Percentiles rank a stretch among this genome's conserved stretches.
These are phyloP conservation scores for Hypoxylon intermedium DNA, from an alignment of 495 filamentous ascomycete species.

Conservation along the genomic window DNA sequence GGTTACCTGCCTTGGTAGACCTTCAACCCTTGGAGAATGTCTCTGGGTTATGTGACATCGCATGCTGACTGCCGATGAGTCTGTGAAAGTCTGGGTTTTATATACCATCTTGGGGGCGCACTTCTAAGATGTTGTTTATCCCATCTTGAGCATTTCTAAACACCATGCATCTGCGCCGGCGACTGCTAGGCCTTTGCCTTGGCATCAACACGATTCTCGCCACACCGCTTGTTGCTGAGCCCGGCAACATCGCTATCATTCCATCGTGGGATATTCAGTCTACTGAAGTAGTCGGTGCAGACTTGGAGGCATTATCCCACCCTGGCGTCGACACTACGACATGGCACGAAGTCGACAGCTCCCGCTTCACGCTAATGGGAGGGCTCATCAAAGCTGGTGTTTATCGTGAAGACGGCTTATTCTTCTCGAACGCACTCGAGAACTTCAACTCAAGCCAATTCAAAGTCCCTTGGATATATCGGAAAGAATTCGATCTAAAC, in stretches of 20 bases:
- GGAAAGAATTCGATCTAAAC: slow-evolving; percentile 60
- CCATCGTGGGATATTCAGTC: slow-evolving; percentile 66
- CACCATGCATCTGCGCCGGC: slow-evolving; percentile 31
- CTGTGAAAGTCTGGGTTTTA: slow-evolving; percentile 8
- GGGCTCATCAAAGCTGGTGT: slow-evolving; percentile 61
- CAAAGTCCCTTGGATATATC: slow-evolving; percentile 65
- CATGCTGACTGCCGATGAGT: slow-evolving; percentile 18
- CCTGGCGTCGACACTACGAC: slow-evolving; percentile 55
- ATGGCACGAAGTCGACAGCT: slow-evolving; percentile 59
- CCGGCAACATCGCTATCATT: slow-evolving; percentile 54
- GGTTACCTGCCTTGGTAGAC: slow-evolving; percentile 25
- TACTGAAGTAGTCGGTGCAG: slow-evolving; percentile 42
- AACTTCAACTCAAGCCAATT: slow-evolving; percentile 56
- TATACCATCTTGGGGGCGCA: not conserved
- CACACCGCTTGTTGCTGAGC: slow-evolving; percentile 38
- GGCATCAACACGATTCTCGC: slow-evolving; percentile 18
- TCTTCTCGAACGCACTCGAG: slow-evolving; percentile 63
- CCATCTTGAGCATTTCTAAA: not conserved
- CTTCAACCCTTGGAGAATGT: slow-evolving; percentile 1
- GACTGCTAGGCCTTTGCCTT: slow-evolving; percentile 30
- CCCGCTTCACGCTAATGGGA: slow-evolving; percentile 64
- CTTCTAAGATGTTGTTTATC: slow-evolving; percentile 2
- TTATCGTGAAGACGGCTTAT: slow-evolving; percentile 63
- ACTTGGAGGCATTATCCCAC: slow-evolving; percentile 54
- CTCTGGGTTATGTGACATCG: not conserved